phyloP scores from a whole-genome alignment of 208 protist genomes.

The Tritrichomonas musculus region DNA sequence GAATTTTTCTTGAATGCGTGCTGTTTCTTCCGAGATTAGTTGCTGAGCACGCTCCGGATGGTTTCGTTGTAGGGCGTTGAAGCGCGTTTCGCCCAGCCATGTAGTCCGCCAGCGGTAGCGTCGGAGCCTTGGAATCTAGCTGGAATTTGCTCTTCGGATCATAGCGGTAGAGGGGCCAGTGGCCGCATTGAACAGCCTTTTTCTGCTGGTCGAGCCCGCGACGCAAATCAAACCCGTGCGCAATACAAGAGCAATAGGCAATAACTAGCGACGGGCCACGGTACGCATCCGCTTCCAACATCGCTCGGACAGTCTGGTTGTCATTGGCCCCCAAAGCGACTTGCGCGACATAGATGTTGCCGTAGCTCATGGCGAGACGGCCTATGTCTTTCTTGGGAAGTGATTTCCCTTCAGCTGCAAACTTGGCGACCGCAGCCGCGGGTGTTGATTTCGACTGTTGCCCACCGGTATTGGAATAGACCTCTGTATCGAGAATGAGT shows the following conservation, averaged over 20 bases:
- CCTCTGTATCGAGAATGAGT: slow-evolving; percentile 56
- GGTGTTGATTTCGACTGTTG: slow-evolving; percentile 56
- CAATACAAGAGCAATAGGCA: slow-evolving; percentile 57
- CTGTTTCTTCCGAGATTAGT: no score
- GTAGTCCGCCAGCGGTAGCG: neutral
- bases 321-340: slow-evolving; percentile 47
- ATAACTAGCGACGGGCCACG: slow-evolving; percentile 51
- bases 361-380: slow-evolving; percentile 50
- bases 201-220: neutral
- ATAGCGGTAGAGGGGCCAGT: neutral
- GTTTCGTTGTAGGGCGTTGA: neutral
- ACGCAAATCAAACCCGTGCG: neutral
- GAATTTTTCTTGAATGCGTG: no score
- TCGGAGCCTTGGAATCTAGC: neutral
- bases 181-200: neutral
- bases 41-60: neutral
- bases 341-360: slow-evolving; percentile 57
- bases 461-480: slow-evolving; percentile 61
- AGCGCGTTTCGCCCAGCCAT: neutral
- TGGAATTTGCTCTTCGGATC: neutral
- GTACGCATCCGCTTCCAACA: slow-evolving; percentile 58
- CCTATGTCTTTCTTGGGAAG: slow-evolving; percentile 57
- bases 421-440: slow-evolving; percentile 47
- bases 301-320: slow-evolving; percentile 46
- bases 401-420: slow-evolving; percentile 48